Evolutionary conservation across 495 filamentous ascomycete species (phyloP), one percentile per base, ranked within the genome.

Genomic region (Neurospora sp.): DNA sequence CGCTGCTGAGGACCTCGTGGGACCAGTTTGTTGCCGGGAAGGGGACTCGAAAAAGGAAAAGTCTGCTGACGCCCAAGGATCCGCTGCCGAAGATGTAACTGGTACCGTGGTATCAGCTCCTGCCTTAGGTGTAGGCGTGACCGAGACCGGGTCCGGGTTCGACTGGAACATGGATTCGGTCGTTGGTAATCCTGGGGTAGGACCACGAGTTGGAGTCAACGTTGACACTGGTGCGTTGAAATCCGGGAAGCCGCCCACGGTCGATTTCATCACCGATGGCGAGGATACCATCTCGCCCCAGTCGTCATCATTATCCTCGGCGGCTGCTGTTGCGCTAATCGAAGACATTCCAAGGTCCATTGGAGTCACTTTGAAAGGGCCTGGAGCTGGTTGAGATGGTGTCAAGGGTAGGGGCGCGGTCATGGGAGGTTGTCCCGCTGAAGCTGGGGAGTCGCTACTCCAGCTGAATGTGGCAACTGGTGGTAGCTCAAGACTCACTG

Each of bases 231-330:
- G 27, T 31, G 53, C 71, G 72, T 22, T 69, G 11, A 72, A 69
- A 22, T 20, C 72, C 46, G 42, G 72, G 61, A 73, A 70, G 2
- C 46, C 70, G 39, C 39, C 59, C 18, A 48, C 18, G 46, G 73
- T 71, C 0, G 77, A 70, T 38, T 78, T 71, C 8, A 76, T 69
- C 5, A 74, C 73, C 6, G 72, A 72, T 38, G 86, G 85, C 2
- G 86, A 87, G 10, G 83, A 81, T 1, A 88, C 80, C 85, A 88
- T 86, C 71, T 88, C 86, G 16, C 86, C 86, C 86, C 86, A 88
- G 31, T 86, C 85, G 72, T 86, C 84, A 7, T 83, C 85, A 16
- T 86, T 82, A n/a, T 82, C 80, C 18, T 82, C 82, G 0, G 71
- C 73, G 7, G 35, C 14, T 5, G 35, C 18, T 20, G 20, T 48